A percentile compares a stretch with the other conserved stretches of the same genome.
phyloP scores from a whole-genome alignment of 2,329 filamentous ascomycete species.

The Dactylonectria estremocensis region DNA sequence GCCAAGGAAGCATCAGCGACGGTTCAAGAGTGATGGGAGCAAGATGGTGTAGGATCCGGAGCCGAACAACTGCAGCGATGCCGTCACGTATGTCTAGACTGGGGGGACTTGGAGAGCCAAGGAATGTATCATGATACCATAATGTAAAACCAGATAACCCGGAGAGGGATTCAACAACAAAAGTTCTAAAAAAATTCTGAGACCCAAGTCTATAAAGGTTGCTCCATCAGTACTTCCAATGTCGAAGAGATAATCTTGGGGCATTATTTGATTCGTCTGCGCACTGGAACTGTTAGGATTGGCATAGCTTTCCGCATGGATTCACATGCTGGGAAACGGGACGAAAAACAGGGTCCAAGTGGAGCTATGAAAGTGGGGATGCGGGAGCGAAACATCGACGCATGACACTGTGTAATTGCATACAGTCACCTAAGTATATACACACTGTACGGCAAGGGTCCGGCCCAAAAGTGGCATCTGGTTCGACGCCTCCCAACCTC shows the following conservation, averaged over 20 bases:
- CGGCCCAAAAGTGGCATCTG: slow-evolving; percentile 19
- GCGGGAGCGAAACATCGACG: too few relatives aligned
- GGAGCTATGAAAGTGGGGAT: not conserved
- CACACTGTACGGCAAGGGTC: slow-evolving; percentile 24
- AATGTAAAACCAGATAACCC: slow-evolving; percentile 31
- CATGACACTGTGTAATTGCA: not conserved
- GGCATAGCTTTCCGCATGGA: too few relatives aligned
- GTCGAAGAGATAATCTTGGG: too few relatives aligned
- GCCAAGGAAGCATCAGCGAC: slow-evolving; percentile 76
- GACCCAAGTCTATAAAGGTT: too few relatives aligned
- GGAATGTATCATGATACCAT: slow-evolving; percentile 50
- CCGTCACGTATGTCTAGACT: slow-evolving; percentile 3
- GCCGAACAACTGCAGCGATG: slow-evolving; percentile 42
- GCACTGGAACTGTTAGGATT: too few relatives aligned
- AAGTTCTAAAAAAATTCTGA: not conserved
- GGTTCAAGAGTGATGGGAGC: slow-evolving; percentile 47
- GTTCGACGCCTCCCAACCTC: slow-evolving; percentile 35
- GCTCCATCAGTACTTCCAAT: too few relatives aligned
- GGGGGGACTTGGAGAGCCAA: slow-evolving; percentile 36
- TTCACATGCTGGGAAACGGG: not conserved
- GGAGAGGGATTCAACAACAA: not conserved
- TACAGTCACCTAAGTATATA: slow-evolving; percentile 7
- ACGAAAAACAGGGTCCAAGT: not conserved
- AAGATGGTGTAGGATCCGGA: slow-evolving; percentile 44
- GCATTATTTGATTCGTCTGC: too few relatives aligned